A percentile compares a stretch with the other conserved stretches of the same genome.
phyloP scores from a whole-genome alignment of 495 filamentous ascomycete genomes.

The Xylaria palmicola region DNA sequence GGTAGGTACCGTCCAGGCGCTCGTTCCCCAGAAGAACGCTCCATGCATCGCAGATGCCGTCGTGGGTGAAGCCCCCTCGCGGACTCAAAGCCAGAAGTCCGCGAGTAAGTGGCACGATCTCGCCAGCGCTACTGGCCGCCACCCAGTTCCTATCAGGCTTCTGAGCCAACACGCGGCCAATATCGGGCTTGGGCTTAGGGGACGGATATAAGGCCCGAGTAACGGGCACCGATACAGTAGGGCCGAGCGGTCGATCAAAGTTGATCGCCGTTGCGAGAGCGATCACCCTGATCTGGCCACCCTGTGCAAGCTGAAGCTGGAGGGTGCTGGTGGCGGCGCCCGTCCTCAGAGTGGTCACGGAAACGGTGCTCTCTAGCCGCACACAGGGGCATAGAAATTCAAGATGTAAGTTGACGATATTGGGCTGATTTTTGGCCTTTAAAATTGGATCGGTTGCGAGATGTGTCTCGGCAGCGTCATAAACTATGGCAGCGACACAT shows the following conservation, averaged over 20 bases:
- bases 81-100: background rate
- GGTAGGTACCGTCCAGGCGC: slow-evolving; percentile 12
- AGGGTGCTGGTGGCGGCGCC: slow-evolving; percentile 7
- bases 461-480: slow-evolving; percentile 12
- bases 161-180: background rate
- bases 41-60: slow-evolving; percentile 12
- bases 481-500: slow-evolving; percentile 11
- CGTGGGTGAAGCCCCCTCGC: slow-evolving; percentile 4
- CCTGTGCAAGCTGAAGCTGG: slow-evolving; percentile 12
- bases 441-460: background rate
- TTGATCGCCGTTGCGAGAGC: slow-evolving; percentile 14
- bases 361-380: slow-evolving; percentile 9
- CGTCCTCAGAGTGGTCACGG: slow-evolving; percentile 4
- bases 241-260: slow-evolving; percentile 10
- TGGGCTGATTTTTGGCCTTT: slow-evolving; percentile 12
- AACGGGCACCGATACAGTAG: background rate
- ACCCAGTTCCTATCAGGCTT: slow-evolving; percentile 9
- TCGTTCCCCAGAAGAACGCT: background rate
- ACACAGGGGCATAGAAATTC: slow-evolving; percentile 18
- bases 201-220: slow-evolving; percentile 1
- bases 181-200: slow-evolving; percentile 11
- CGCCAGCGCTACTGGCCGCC: background rate
- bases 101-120: background rate
- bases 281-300: slow-evolving; percentile 6
- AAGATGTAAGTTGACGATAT: slow-evolving; percentile 11